Percentiles rank a stretch among this genome's conserved stretches.
phyloP scores from a whole-genome alignment of 495 filamentous ascomycete genomes.

The Tuber melanosporum region DNA sequence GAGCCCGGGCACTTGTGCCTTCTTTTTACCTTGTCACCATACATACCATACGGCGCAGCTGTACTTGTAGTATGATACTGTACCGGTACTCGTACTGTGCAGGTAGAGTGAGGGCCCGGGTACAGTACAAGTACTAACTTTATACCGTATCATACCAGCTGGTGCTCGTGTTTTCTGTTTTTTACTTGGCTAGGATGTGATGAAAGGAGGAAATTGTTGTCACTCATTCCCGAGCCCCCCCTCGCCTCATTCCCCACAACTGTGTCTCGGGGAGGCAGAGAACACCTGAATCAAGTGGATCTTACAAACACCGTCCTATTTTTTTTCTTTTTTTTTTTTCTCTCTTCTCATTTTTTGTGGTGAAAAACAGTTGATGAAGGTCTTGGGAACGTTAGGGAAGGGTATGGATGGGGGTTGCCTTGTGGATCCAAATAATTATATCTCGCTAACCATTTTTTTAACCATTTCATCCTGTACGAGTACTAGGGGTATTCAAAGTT shows the following conservation, averaged over 20 bases:
- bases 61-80: too few relatives aligned
- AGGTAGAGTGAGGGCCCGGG: not conserved
- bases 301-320: not conserved
- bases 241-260: not conserved
- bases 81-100: not conserved
- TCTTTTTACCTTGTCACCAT: not conserved
- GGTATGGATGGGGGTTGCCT: too few relatives aligned
- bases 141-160: not conserved
- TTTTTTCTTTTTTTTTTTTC: not conserved
- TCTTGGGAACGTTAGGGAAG: too few relatives aligned
- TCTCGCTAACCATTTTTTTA: too few relatives aligned
- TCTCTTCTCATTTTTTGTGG: not conserved
- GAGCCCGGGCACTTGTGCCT: not conserved
- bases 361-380: too few relatives aligned
- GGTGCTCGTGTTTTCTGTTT: not conserved
- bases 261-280: not conserved
- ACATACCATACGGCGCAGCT: not conserved
- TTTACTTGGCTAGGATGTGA: not conserved
- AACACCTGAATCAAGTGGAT: not conserved
- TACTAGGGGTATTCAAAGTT: too few relatives aligned
- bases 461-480: too few relatives aligned
- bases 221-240: slow-evolving; percentile 1
- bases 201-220: slow-evolving; percentile 2
- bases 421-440: too few relatives aligned
- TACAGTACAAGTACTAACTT: too few relatives aligned